Evolutionary conservation across 164 flowering plant genomes (phyloP), one percentile per base, ranked within the genome.

Genomic region (Malania oleifera): DNA sequence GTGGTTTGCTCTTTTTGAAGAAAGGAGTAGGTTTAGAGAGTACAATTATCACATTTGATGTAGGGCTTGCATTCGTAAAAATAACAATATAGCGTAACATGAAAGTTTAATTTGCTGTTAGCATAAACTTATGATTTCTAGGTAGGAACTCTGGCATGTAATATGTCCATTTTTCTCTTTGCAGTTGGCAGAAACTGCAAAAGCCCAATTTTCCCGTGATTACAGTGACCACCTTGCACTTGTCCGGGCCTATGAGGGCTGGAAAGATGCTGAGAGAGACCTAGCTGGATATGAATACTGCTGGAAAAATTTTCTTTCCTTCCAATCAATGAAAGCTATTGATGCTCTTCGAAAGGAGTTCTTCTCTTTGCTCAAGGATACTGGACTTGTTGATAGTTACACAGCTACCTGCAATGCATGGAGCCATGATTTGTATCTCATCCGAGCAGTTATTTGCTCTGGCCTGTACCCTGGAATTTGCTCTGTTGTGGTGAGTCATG

Each of bases 391-490:
- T 43, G 89, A 86, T 69, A 70, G 74, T 62, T 68, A 77, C 64
- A 37, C 70, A 41, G 40, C 72, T 48, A 60, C 58, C 29, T 68
- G 71, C 66, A 80, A 80, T 63, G 58, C 56, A 37, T 85, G 87
- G 95, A 82, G 91, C 65, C 63, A 81, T 66, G 95, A 88, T 66
- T 77, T 75, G 64, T 74, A 80, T 74, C 88, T 95, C 35, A 60
- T 86, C 57, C 83, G 93, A 64, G 89, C 96, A 62, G 69, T 91
- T 68, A 77, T 88, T 52, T 95, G 99, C 71, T 74, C 78, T 71
- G 99, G 99, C 50, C 80, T 95, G 46, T 91, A 81, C 75, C 99
- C 97, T 57, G 96, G 99, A 65, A 62, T 95, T 49, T 82, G 84
- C 69, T 90, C 97, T n/a, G 81, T 90, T 65, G 77, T 91, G 87